Conservation (phyloP, 768 basidiomycete genomes). For the Pleurotus pulmonarius region DNA sequence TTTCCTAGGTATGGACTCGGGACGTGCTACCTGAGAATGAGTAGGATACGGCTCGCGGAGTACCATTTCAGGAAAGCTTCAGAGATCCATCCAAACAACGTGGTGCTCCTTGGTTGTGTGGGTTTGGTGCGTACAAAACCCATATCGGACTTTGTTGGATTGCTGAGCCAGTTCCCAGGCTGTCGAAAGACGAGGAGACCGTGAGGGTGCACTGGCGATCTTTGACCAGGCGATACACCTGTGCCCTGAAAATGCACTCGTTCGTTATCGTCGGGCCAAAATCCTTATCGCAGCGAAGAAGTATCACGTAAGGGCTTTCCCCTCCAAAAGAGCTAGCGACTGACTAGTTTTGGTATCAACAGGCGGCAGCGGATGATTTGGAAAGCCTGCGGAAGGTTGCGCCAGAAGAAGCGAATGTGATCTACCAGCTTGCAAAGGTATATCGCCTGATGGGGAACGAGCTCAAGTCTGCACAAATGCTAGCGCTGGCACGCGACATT, state of each 20-base stretch:
- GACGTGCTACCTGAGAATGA: conserved; percentile 92
- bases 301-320: conserved; percentile 62
- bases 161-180: conserved; percentile 48
- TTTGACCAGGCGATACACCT: conserved; percentile 80
- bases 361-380: conserved; percentile 69
- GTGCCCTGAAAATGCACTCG: conserved; percentile 87
- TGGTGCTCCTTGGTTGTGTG: conserved; percentile 93
- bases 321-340: neutral
- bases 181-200: conserved; percentile 81
- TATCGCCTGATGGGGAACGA: conserved; percentile 81
- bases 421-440: conserved; percentile 92
- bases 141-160: conserved; percentile 16
- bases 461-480: conserved; percentile 75
- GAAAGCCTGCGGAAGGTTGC: conserved; percentile 76
- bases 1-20: conserved; percentile 93
- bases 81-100: conserved; percentile 91
- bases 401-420: conserved; percentile 94
- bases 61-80: conserved; percentile 94
- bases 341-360: conserved; percentile 1
- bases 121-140: conserved; percentile 73
- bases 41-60: conserved; percentile 89
- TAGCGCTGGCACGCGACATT: conserved; percentile 89
- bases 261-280: conserved; percentile 91
- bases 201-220: conserved; percentile 67
- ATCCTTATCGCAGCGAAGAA: conserved; percentile 82